Evolutionary conservation across 352 stramenopile species (phyloP), one percentile per base, ranked within the genome.

Genomic region (Globisporangium parvum): DNA sequence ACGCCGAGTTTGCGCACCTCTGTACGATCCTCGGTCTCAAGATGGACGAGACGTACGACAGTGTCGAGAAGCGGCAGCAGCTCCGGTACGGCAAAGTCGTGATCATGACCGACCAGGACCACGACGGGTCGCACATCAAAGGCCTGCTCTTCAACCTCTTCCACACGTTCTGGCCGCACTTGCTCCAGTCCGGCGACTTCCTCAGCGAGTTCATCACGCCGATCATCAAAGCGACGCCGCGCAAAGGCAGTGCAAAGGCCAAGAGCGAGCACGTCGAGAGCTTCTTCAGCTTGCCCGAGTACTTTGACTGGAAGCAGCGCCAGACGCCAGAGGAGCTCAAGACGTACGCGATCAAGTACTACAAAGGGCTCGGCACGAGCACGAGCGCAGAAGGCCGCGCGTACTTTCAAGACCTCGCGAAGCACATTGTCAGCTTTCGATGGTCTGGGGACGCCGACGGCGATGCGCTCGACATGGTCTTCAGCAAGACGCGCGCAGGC

Each of bases 51-150:
- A 77, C 75, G 12, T 99, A 99, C 77, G 78, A 89, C 54, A 91
- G 80, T 51, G 82, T 87, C 28, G 92, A 98, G 51, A 97, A 97
- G 57, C 70, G 81, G 15, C 59, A 75, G 57, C 85, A 81, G 28
- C 77, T 99, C 42, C 91, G 98, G 21, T 99, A 99, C 63, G 98
- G 98, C n/a, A 96, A 97, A 58, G 75, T 99, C 37, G 96, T 99
- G 71, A 97, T 99, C 63, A 99, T 99, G 98, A 98, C 97, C 8
- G 98, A 99, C 84, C 98, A 99, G 80, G 98, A 99, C 75, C 93
- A 98, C 58, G 94, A 98, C 54, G 96, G 97, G 11, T 98, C 85
- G 39, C 97, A 99, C 73, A 99, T 99, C 81, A 99, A 99, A 73
- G 97, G 96, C 2, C 73, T 99, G 24, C 66, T 98, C 39, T 99